phyloP scores from a whole-genome alignment of 2,329 filamentous ascomycete species.

The Alternaria arbusti region DNA sequence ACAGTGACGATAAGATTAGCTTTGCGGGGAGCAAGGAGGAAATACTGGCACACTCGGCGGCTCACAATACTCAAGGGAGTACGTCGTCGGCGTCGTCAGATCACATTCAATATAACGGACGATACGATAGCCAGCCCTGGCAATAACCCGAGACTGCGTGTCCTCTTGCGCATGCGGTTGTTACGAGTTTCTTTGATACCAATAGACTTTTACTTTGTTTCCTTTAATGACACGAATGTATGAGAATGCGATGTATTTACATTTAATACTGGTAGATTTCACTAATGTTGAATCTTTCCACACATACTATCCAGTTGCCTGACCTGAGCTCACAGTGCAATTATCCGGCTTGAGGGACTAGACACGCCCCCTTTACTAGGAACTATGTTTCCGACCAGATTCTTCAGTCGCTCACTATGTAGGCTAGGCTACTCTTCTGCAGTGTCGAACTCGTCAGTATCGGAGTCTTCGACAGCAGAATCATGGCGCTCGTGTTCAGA shows the following conservation, averaged over 20 bases:
- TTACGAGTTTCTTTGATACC: background rate
- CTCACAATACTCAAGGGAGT: conserved; percentile 10
- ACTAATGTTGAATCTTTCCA: background rate
- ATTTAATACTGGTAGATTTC: background rate
- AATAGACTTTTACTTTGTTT: background rate
- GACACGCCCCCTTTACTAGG: background rate
- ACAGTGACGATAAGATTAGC: conserved; percentile 11
- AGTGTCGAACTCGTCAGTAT: background rate
- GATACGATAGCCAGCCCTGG: conserved; percentile 13
- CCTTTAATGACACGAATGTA: background rate
- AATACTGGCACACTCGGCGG: conserved; percentile 12
- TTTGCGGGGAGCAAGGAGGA: conserved; percentile 24
- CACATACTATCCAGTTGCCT: background rate
- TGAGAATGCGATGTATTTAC: background rate
- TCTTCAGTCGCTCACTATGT: background rate
- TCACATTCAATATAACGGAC: conserved; percentile 6
- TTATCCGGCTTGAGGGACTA: background rate
- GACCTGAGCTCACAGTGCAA: background rate
- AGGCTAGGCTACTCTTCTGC: background rate
- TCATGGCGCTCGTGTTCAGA: background rate
- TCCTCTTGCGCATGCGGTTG: background rate
- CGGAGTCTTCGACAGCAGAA: background rate
- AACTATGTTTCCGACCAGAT: background rate
- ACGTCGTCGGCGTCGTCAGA: conserved; percentile 23
- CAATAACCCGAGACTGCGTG: background rate